Conservation (phyloP, 495 filamentous ascomycete species). For the Penicillium alfredii region DNA sequence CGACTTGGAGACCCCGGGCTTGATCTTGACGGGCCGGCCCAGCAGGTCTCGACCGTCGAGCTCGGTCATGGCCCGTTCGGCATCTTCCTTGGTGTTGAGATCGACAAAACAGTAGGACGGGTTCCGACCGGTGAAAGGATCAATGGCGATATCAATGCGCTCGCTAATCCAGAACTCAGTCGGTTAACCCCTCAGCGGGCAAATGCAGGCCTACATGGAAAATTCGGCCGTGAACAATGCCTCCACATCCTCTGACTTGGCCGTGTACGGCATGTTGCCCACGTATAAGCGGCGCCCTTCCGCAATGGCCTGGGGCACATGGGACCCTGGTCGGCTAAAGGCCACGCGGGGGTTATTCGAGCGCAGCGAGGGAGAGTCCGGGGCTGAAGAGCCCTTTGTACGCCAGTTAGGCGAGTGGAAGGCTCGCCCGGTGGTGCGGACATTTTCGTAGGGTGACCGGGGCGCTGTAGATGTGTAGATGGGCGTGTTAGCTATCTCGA, state of each 20-base stretch:
- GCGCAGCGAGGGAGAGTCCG: conserved; percentile 25
- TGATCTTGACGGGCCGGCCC: conserved; percentile 54
- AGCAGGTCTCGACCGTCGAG: conserved; percentile 49
- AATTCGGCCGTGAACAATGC: conserved; percentile 47
- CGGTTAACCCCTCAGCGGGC: neutral
- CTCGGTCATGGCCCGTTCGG: conserved; percentile 49
- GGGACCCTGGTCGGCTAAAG: conserved; percentile 32
- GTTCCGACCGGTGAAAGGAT: conserved; percentile 61
- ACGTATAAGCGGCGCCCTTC: conserved; percentile 53
- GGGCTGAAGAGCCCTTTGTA: conserved; percentile 33
- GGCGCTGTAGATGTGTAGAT: conserved; percentile 37
- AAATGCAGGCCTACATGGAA: conserved; percentile 30
- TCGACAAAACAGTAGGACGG: conserved; percentile 70
- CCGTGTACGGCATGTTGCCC: conserved; percentile 62
- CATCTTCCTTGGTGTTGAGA: conserved; percentile 48
- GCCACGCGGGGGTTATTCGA: conserved; percentile 33
- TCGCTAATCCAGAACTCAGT: conserved; percentile 34
- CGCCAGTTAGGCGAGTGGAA: conserved; percentile 47
- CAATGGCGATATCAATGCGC: conserved; percentile 60
- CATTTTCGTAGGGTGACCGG: conserved; percentile 32
- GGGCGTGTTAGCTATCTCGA: too few species aligned
- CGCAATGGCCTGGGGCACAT: conserved; percentile 36
- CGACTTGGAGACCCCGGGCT: conserved; percentile 49
- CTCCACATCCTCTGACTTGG: conserved; percentile 56
- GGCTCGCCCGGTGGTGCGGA: conserved; percentile 39